A percentile compares a stretch with the other conserved stretches of the same genome.
Evolutionary conservation across 202 grass and related monocot species (phyloP).

Genomic region (Setaria italica): DNA sequence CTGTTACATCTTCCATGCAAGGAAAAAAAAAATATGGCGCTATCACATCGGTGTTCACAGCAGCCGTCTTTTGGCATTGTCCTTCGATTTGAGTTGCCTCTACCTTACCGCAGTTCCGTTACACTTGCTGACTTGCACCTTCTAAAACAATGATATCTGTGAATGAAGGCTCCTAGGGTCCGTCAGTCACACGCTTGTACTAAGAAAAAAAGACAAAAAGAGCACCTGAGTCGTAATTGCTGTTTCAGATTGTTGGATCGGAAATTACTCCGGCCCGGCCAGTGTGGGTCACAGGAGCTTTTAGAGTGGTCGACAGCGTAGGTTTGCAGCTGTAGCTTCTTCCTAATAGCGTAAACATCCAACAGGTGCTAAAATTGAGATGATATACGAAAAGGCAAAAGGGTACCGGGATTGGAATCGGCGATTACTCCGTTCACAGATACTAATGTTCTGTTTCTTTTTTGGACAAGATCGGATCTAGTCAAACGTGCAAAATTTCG

Average conservation of each 20-base stretch:
- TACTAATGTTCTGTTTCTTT: too few species aligned
- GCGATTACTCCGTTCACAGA: too few species aligned
- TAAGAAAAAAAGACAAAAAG: neutral
- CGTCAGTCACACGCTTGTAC: neutral
- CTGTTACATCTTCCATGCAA: neutral
- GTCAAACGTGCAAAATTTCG: too few species aligned
- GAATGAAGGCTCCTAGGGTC: neutral
- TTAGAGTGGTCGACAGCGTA: neutral
- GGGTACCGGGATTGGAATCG: neutral
- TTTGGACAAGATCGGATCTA: too few species aligned
- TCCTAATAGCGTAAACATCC: neutral
- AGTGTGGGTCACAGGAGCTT: too few species aligned
- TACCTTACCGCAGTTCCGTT: too few species aligned
- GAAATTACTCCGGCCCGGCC: neutral
- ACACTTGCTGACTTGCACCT: too few species aligned
- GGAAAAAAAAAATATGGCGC: neutral
- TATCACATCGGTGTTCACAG: neutral
- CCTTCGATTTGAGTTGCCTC: neutral
- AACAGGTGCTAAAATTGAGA: neutral
- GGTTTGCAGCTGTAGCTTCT: neutral
- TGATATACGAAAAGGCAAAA: neutral
- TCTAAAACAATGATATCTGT: too few species aligned
- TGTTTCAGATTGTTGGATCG: neutral
- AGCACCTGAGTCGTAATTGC: constrained; percentile 1
- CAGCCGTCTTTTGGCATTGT: neutral